Evolutionary conservation across 2,329 filamentous ascomycete genomes (phyloP).

Genomic region (Apiospora phragmitis): DNA sequence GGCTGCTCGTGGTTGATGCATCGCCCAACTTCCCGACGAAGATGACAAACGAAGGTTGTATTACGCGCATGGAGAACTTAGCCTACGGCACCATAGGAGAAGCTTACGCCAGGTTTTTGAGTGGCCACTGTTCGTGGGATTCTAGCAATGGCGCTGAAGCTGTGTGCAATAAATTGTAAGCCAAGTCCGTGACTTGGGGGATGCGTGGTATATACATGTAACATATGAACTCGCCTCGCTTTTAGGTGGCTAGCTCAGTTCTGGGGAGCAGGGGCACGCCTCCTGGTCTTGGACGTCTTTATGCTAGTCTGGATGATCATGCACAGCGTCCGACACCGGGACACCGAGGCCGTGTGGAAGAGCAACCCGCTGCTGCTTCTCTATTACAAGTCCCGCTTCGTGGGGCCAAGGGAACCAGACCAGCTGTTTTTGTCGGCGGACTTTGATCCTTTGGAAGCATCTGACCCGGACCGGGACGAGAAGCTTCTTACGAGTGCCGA

Average conservation of each 20-base stretch:
- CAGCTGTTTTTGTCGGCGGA: neutral
- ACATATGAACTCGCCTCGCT: neutral
- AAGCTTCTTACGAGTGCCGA: neutral
- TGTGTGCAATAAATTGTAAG: neutral
- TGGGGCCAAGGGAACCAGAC: neutral
- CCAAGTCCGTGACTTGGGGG: no score
- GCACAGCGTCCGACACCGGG: neutral
- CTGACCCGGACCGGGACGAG: neutral
- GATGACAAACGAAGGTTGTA: neutral
- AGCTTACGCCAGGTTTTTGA: neutral
- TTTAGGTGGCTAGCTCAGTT: neutral
- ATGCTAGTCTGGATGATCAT: neutral
- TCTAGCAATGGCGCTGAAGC: neutral
- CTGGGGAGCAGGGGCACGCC: neutral
- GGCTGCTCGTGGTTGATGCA: neutral
- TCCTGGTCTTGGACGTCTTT: neutral
- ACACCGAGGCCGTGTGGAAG: constrained; percentile 5
- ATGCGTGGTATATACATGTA: no score
- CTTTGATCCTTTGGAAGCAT: neutral
- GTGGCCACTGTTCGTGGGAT: neutral
- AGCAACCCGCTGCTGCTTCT: constrained; percentile 3
- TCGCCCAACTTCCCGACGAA: neutral
- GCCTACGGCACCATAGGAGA: neutral
- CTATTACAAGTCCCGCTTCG: constrained; percentile 5
- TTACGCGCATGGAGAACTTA: neutral